Base-by-base conservation (phyloP, 495 filamentous ascomycete genomes). In the Clavariopsis aquatica region DNA sequence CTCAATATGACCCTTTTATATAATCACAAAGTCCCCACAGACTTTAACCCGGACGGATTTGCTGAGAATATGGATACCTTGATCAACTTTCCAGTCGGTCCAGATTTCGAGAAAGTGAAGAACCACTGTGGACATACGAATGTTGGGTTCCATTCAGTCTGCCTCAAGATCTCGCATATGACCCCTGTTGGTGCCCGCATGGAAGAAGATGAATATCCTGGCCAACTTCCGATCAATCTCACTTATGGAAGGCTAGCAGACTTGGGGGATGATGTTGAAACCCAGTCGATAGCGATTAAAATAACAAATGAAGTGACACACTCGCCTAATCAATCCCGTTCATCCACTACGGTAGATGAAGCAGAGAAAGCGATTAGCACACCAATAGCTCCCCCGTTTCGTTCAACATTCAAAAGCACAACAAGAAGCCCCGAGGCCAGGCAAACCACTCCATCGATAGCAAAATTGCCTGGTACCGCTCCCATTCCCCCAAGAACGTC, bases 1-100 rank as follows among this genome's bases (percentile, higher is more conserved):
- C 60, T 84, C 9, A 74, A 69, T 1, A 74, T 82, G 67, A 73
- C 79, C 49, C 71, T 84, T 0, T 78, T 80, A 66, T 82, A 83
- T 54, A 78, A 74, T 10, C 74, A 80, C 22, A 70, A 78, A 46
- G 74, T 74, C 56, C 71, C 71, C 41, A 55, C 69, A 29, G 65
- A 73, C 4, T 80, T 80, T 63, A 75, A 79, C 31, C 77, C 80
- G 15, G 66, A 68, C 13, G 79, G 78, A 1, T 83, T 81, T 43
- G 62, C 63, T 34, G 58, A 59, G 8, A 74, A 70, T 41, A 61
- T 52, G 12, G 71, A 73, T 52, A 57, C 68, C n/a, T 72, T 38
- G 8, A 70, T 81, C 7, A 49, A 58, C 27, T 79, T 80, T 66
- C 75, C 78, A 0, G 64, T 71, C 38, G 15, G n/a, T 62, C 67